These are phyloP conservation scores for Colletotrichum musicola DNA, from an alignment of 2,329 filamentous ascomycete species.

Conservation along the genomic window DNA sequence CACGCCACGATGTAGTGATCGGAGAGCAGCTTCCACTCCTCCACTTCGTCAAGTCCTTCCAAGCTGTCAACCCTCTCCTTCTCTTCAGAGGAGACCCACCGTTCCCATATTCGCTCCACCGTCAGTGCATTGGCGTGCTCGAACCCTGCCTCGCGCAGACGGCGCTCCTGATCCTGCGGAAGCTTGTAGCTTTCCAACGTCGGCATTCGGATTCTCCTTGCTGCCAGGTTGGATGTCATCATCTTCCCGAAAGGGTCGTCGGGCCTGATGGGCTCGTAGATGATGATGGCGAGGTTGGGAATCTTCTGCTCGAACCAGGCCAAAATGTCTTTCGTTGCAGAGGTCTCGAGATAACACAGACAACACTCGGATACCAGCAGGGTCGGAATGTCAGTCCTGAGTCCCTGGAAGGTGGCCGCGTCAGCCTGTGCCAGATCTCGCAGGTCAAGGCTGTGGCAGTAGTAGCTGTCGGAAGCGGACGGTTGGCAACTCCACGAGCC, in stretches of 20 bases:
- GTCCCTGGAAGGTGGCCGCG: conserved; percentile 46
- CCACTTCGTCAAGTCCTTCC: conserved; percentile 93
- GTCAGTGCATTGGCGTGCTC: conserved; percentile 55
- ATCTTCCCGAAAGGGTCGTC: conserved; percentile 89
- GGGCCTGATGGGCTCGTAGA: conserved; percentile 92
- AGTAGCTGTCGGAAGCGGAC: conserved; percentile 57
- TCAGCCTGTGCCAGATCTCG: conserved; percentile 63
- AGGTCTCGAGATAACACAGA: conserved; percentile 83
- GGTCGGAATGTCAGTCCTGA: conserved; percentile 76
- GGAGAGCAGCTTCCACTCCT: conserved; percentile 91
- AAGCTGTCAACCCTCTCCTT: conserved; percentile 82
- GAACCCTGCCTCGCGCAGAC: conserved; percentile 78
- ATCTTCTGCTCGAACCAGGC: conserved; percentile 71
- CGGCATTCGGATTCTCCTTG: conserved; percentile 85
- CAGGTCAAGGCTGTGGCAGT: conserved; percentile 78
- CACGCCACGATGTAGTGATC: conserved; percentile 91
- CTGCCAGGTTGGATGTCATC: conserved; percentile 91
- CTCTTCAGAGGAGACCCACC: conserved; percentile 78
- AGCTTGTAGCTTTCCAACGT: conserved; percentile 81
- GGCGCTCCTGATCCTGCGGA: conserved; percentile 74
- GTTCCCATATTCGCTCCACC: conserved; percentile 75
- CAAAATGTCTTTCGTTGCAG: conserved; percentile 74
- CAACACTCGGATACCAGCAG: conserved; percentile 95
- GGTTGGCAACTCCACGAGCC: conserved; percentile 59
- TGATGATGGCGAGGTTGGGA: conserved; percentile 66